Percentiles rank a stretch among this genome's conserved stretches.
These are phyloP conservation scores for Xylaria nigripes DNA, from an alignment of 495 filamentous ascomycete species.

Conservation along the genomic window DNA sequence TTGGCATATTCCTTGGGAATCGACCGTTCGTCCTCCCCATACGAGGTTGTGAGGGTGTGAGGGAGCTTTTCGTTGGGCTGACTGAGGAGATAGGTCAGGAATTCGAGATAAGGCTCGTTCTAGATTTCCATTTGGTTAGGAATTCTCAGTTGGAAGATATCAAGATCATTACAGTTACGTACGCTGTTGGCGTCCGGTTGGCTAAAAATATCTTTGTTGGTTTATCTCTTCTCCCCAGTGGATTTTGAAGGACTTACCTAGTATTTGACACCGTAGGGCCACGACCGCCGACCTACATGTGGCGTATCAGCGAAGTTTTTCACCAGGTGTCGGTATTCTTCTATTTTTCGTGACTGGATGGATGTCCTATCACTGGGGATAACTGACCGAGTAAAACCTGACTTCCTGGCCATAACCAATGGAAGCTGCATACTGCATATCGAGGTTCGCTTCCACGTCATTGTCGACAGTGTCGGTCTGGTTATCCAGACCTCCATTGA, in stretches of 20 bases:
- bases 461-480: slow-evolving; percentile 31
- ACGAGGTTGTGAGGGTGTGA: slow-evolving; percentile 67
- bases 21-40: slow-evolving; percentile 73
- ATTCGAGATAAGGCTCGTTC: slow-evolving; percentile 75
- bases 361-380: not conserved
- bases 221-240: not conserved
- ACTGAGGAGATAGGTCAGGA: slow-evolving; percentile 47
- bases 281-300: slow-evolving; percentile 25
- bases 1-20: slow-evolving; percentile 58
- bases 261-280: slow-evolving; percentile 34
- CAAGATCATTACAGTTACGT: not conserved
- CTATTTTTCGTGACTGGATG: too few species aligned
- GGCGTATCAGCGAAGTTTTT: not conserved
- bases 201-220: slow-evolving; percentile 10
- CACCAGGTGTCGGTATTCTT: not conserved
- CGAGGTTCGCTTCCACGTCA: slow-evolving; percentile 63
- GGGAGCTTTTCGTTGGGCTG: slow-evolving; percentile 50
- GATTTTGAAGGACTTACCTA: slow-evolving; percentile 10
- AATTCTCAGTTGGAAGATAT: too few species aligned
- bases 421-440: slow-evolving; percentile 60
- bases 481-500: slow-evolving; percentile 54
- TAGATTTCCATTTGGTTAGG: slow-evolving; percentile 26
- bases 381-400: slow-evolving; percentile 27
- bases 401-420: slow-evolving; percentile 40
- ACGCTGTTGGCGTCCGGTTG: slow-evolving; percentile 17